Percentiles rank a stretch among this genome's conserved stretches.
These are phyloP conservation scores for Melaleuca alternifolia DNA, from an alignment of 345 rosid species.

Conservation along the genomic window DNA sequence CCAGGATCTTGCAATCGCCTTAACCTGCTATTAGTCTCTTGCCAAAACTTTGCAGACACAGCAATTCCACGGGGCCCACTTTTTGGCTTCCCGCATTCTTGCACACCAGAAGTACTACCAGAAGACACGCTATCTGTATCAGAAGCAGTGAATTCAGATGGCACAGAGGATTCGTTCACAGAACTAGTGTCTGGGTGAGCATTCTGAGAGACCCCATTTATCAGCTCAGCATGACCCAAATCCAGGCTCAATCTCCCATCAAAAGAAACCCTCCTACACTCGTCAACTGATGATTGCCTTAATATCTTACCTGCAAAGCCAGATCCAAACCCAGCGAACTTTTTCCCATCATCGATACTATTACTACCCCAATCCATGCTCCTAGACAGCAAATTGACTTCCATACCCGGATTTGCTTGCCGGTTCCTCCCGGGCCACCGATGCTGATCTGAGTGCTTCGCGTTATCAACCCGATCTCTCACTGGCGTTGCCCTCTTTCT, in stretches of 20 bases:
- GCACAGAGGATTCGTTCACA: slow-evolving; percentile 28
- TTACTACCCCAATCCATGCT: slow-evolving; percentile 30
- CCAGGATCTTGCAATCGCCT: slow-evolving; percentile 88
- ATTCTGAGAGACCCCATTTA: slow-evolving; percentile 4
- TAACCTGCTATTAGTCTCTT: slow-evolving; percentile 80
- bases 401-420: slow-evolving; percentile 19
- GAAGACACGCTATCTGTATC: slow-evolving; percentile 83
- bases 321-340: slow-evolving; percentile 49
- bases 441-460: slow-evolving; percentile 42
- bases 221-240: slow-evolving; percentile 22
- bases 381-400: slow-evolving; percentile 19
- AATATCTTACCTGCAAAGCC: slow-evolving; percentile 30
- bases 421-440: slow-evolving; percentile 71
- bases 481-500: slow-evolving; percentile 43
- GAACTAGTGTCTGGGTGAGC: slow-evolving; percentile 6
- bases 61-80: slow-evolving; percentile 31
- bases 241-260: slow-evolving; percentile 42
- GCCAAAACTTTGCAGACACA: slow-evolving; percentile 86
- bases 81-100: slow-evolving; percentile 39
- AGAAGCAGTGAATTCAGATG: slow-evolving; percentile 53
- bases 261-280: slow-evolving; percentile 33
- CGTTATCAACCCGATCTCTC: slow-evolving; percentile 52
- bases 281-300: slow-evolving; percentile 51
- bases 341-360: slow-evolving; percentile 15
- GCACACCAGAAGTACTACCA: slow-evolving; percentile 55